Conservation (phyloP, 202 grass and related monocot genomes). For the Setaria italica region DNA sequence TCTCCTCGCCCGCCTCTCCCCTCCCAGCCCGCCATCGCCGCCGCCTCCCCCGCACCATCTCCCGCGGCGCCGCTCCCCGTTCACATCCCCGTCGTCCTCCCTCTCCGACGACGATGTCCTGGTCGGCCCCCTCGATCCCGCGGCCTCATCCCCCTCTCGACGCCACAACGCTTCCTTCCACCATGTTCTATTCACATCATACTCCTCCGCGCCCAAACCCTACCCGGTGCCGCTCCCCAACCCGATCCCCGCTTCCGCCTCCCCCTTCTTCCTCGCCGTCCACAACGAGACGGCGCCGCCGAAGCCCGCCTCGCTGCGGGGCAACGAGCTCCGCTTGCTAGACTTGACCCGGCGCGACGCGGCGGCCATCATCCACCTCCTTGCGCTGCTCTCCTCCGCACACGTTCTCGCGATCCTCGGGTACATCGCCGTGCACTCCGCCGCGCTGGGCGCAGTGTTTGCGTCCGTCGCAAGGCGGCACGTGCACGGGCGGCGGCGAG, state of each 20-base stretch:
- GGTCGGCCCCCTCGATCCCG: constrained; percentile 41
- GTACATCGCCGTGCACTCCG: constrained; percentile 73
- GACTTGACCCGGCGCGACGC: constrained; percentile 71
- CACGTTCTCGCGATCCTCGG: constrained; percentile 80
- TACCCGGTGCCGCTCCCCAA: constrained; percentile 50
- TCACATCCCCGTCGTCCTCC: constrained; percentile 49
- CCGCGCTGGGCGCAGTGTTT: constrained; percentile 71
- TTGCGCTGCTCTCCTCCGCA: constrained; percentile 70
- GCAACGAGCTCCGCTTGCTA: constrained; percentile 56
- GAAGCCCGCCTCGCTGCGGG: constrained; percentile 27
- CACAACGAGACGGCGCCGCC: constrained; percentile 51
- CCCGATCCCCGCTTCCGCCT: constrained; percentile 39
- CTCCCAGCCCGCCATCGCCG: constrained; percentile 44
- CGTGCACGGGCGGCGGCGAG: constrained; percentile 36
- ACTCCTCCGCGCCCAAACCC: constrained; percentile 58
- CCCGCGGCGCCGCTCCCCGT: constrained; percentile 60
- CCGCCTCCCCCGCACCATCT: constrained; percentile 44
- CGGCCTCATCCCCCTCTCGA: constrained; percentile 34
- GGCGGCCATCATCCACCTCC: constrained; percentile 65
- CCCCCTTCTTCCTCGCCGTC: constrained; percentile 66
- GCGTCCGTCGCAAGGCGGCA: constrained; percentile 56
- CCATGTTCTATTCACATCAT: constrained; percentile 56
- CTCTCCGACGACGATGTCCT: constrained; percentile 53
- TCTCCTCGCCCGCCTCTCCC: constrained; percentile 71
- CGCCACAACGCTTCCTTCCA: constrained; percentile 51